Conservation (phyloP, 225 moss, liverwort and hornwort species). For the Antitrichia curtipendula region DNA sequence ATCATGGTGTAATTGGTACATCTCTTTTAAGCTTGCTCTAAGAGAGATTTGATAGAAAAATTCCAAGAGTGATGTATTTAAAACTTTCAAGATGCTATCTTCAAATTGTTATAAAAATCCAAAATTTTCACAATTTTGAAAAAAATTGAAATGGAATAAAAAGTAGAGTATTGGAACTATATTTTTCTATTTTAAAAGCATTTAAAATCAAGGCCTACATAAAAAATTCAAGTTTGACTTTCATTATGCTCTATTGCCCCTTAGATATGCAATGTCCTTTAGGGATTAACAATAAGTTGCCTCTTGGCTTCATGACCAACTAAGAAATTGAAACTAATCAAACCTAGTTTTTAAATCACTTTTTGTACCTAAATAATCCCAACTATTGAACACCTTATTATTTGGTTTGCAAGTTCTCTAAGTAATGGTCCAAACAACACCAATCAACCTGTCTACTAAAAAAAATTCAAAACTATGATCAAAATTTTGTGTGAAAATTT, state of each 20-base stretch:
- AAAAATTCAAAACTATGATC: not conserved
- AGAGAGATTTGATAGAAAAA: not conserved
- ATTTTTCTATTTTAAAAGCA: not conserved
- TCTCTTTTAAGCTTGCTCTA: not conserved
- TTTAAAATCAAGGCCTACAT: not conserved
- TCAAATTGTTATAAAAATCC: not conserved
- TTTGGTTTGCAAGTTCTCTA: not conserved
- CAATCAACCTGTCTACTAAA: not conserved
- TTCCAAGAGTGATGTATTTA: not conserved
- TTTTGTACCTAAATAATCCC: not conserved
- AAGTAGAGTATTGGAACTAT: not conserved
- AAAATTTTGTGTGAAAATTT: not conserved
- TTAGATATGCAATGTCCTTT: rapidly evolving
- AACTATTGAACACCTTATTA: not conserved
- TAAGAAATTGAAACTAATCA: not conserved
- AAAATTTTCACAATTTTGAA: not conserved
- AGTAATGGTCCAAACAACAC: not conserved
- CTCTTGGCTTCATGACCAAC: not conserved
- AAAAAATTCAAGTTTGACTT: not conserved
- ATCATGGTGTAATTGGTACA: not conserved
- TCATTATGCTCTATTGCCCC: not conserved
- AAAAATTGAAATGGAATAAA: not conserved
- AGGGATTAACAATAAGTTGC: not conserved
- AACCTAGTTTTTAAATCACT: not conserved
- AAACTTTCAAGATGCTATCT: not conserved